Evolutionary conservation across 1,139 yeast genomes (phyloP).

Genomic region (Debaryomycetaceae sp.): DNA sequence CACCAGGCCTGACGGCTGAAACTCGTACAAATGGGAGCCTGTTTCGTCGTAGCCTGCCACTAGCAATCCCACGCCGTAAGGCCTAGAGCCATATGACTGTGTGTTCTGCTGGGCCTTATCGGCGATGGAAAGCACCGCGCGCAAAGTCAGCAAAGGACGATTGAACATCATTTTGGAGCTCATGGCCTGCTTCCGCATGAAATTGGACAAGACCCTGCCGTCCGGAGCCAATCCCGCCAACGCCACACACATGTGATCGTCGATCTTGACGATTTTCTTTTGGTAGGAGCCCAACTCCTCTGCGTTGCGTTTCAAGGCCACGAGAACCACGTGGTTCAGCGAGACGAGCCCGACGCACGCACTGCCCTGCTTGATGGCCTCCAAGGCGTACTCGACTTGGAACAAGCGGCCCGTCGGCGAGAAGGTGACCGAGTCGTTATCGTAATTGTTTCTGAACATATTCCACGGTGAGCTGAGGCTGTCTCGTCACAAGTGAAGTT

Average conservation of each 20-base stretch:
- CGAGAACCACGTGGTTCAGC: constrained; percentile 77
- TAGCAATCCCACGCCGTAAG: constrained; percentile 92
- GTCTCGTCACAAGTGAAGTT: no score
- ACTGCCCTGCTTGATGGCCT: constrained; percentile 96
- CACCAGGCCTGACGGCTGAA: constrained; percentile 91
- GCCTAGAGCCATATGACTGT: constrained; percentile 91
- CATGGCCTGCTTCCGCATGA: constrained; percentile 85
- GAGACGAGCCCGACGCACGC: constrained; percentile 94
- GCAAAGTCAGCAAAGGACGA: constrained; percentile 76
- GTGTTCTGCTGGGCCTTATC: constrained; percentile 97
- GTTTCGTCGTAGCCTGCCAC: constrained; percentile 89
- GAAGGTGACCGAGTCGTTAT: constrained; percentile 94
- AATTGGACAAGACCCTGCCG: constrained; percentile 86
- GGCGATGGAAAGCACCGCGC: constrained; percentile 79
- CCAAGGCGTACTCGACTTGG: constrained; percentile 92
- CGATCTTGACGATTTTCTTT: constrained; percentile 83
- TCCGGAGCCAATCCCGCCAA: constrained; percentile 98
- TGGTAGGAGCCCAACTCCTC: constrained; percentile 97
- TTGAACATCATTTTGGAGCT: constrained; percentile 76
- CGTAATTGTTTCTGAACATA: constrained; percentile 94
- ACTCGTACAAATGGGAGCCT: constrained; percentile 91
- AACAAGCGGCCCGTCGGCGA: constrained; percentile 96
- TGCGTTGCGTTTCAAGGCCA: constrained; percentile 89
- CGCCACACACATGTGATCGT: constrained; percentile 88
- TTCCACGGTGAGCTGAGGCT: no score